These are phyloP conservation scores for Pythium phragmiticola DNA, from an alignment of 352 stramenopile species.

Conservation along the genomic window DNA sequence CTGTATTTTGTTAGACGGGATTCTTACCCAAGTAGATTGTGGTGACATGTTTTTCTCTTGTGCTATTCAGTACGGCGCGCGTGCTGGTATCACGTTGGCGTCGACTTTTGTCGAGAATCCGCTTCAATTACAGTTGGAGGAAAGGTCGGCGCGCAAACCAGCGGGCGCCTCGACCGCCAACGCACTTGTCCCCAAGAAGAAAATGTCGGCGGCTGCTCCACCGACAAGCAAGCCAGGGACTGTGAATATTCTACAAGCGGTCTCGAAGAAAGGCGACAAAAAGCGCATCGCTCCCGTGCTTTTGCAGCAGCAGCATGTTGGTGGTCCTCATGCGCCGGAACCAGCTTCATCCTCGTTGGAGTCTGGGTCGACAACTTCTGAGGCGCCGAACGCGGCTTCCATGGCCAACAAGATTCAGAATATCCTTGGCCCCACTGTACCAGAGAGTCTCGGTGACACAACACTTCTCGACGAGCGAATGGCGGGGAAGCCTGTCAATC, in stretches of 20 bases:
- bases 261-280: slow-evolving; percentile 53
- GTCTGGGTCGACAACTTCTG: too few relatives aligned
- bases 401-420: slow-evolving; percentile 82
- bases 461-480: slow-evolving; percentile 62
- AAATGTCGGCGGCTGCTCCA: slow-evolving; percentile 7
- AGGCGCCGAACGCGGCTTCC: slow-evolving; percentile 44
- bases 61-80: slow-evolving; percentile 64
- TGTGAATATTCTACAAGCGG: slow-evolving; percentile 37
- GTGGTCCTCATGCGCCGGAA: slow-evolving; percentile 6
- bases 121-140: slow-evolving; percentile 78
- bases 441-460: slow-evolving; percentile 48
- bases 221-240: slow-evolving; percentile 19
- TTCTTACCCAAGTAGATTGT: neutral
- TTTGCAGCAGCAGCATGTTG: slow-evolving; percentile 34
- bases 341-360: neutral
- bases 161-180: slow-evolving; percentile 20
- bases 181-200: slow-evolving; percentile 70
- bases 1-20: neutral
- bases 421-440: slow-evolving; percentile 63
- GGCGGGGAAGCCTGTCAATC: slow-evolving; percentile 29
- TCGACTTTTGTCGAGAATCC: slow-evolving; percentile 81
- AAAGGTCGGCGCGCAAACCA: slow-evolving; percentile 37
- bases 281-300: slow-evolving; percentile 63
- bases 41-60: neutral
- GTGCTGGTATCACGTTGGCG: slow-evolving; percentile 74